These are phyloP conservation scores for Silene vulgaris DNA, from an alignment of 179 eudicot species.

Conservation along the genomic window DNA sequence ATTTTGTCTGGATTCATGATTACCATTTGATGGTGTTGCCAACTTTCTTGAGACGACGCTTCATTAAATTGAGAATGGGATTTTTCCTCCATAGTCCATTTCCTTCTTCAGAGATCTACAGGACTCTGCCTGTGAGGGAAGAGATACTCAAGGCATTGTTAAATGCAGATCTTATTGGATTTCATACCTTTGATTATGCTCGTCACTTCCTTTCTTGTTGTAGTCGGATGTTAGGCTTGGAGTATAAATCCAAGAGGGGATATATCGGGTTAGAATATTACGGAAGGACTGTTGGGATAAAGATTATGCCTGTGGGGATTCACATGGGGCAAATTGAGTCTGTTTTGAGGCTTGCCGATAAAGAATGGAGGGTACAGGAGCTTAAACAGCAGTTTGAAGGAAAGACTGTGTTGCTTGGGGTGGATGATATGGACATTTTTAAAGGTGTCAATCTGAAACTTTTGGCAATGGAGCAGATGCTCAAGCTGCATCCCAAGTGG, in stretches of 20 bases:
- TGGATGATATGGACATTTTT: conserved; percentile 45
- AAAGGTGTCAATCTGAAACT: conserved; percentile 43
- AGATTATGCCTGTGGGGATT: conserved; percentile 46
- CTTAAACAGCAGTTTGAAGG: conserved; percentile 37
- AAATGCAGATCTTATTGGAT: conserved; percentile 39
- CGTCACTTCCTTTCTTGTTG: conserved; percentile 48
- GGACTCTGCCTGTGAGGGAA: conserved; percentile 42
- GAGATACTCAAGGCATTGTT: conserved; percentile 43
- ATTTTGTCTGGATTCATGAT: conserved; percentile 44
- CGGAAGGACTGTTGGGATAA: conserved; percentile 41
- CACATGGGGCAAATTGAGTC: conserved; percentile 48
- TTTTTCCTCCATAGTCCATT: conserved; percentile 45
- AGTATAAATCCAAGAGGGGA: conserved; percentile 44
- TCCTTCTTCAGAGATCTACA: conserved; percentile 43
- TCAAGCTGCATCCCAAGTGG: conserved; percentile 39
- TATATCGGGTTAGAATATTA: conserved; percentile 41
- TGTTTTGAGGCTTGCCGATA: conserved; percentile 38
- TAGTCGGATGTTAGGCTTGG: conserved; percentile 46
- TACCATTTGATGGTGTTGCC: conserved; percentile 44
- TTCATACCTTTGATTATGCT: conserved; percentile 46
- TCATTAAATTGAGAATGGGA: conserved; percentile 37
- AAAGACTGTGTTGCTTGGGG: conserved; percentile 40
- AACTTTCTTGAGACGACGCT: conserved; percentile 37
- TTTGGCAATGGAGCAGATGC: conserved; percentile 43
- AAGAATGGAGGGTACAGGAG: conserved; percentile 38